These are phyloP conservation scores for Arachnomyces sp. DNA, from an alignment of 2,329 filamentous ascomycete species.

Conservation along the genomic window DNA sequence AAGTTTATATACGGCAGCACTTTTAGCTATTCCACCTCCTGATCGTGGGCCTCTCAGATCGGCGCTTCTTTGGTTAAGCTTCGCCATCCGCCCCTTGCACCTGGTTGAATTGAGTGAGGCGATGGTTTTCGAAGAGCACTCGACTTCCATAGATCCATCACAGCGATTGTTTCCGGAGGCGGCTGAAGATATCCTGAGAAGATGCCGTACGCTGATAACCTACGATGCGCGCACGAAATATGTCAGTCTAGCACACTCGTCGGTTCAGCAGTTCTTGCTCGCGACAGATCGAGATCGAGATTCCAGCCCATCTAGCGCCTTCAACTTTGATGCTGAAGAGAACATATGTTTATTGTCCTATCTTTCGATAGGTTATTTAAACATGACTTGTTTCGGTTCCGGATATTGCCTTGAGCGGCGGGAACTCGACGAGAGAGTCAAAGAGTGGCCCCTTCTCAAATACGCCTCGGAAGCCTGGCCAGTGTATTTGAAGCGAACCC, in stretches of 20 bases:
- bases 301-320: neutral
- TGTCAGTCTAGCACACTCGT: neutral
- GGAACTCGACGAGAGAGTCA: neutral
- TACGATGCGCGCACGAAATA: neutral
- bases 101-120: neutral
- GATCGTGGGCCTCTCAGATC: neutral
- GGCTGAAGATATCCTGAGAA: constrained; percentile 1
- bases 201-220: neutral
- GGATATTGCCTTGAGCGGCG: neutral
- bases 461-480: neutral
- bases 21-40: neutral
- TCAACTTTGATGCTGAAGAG: neutral
- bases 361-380: constrained; percentile 1
- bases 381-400: neutral
- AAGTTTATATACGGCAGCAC: neutral
- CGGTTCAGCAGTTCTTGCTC: neutral
- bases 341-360: neutral
- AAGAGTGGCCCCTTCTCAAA: neutral
- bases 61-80: constrained; percentile 1
- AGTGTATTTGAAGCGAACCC: neutral
- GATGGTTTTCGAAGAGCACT: neutral
- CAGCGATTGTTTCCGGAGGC: neutral
- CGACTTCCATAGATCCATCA: neutral
- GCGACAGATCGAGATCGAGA: neutral
- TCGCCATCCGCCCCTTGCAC: neutral